Base-by-base conservation (phyloP, 495 filamentous ascomycete genomes). In the Penicillium silybi region DNA sequence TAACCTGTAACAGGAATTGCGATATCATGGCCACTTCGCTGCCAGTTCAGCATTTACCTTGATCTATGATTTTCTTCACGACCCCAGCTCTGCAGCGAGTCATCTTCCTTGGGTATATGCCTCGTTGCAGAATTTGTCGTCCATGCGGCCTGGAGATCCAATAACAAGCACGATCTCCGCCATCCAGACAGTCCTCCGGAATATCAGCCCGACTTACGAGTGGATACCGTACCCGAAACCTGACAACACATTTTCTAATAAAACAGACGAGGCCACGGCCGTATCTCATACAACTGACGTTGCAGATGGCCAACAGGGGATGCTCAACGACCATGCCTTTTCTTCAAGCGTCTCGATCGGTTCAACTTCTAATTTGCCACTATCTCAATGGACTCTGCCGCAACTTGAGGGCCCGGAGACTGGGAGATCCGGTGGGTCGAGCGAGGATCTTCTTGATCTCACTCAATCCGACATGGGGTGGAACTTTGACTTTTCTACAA, bases 401-500 rank as follows among this genome's bases (percentile, higher is more conserved):
- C 58, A 59, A 10, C 43, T 59, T 20, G 61, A 58, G 8, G 55
- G 56, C 3, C 64, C 56, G 11, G 61, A 63, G 10, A 60, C 62
- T 0, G 63, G 56, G 17, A 56, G 59, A 6, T 70, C 65, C 15
- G 54, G 56, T 2, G 68, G 57, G 0, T 68, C 66, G 29, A 63
- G 45, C 0, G 69, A 74, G 7, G 69, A 72, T 41, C 53, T 74
- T 1, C 63, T 69, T 2, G 73, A 76, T 48, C 66, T 76, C 22
- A 74, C 71, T 3, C 66, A 71, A 48, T 66, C 68, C 0, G 73
- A 76, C 43, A 73, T 76, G 65, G 70, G 70, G 13, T 76, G 71
- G 71, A 63, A 74, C 41, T 71, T 76, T 54, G 70, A 76, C 42
- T 73, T 76, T 38, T 76, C 73, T 2, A 73, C 71, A 0, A 73